Percentiles rank a stretch among this genome's conserved stretches.
phyloP scores from a whole-genome alignment of 2,329 filamentous ascomycete genomes.

The Chaetomiaceae sp. region DNA sequence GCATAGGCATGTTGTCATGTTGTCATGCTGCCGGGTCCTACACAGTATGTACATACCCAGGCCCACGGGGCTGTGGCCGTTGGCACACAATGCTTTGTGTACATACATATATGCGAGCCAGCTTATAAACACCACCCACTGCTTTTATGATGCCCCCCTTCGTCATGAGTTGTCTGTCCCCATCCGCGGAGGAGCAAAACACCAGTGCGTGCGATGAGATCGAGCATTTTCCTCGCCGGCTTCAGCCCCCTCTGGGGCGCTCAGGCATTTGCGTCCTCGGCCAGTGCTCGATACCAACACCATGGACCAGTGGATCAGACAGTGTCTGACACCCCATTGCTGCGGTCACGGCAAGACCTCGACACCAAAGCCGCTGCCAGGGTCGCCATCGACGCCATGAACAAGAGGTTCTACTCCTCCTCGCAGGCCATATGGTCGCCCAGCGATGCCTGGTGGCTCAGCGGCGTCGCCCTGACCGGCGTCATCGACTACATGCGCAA shows the following conservation, averaged over 20 bases:
- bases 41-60: no score
- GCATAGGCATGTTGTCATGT: no score
- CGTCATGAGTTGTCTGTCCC: no score
- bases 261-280: neutral
- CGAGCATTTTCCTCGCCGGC: neutral
- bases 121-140: no score
- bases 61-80: no score
- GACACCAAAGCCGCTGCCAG: constrained; percentile 15
- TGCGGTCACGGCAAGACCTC: constrained; percentile 1
- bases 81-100: no score
- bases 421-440: constrained; percentile 34
- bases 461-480: constrained; percentile 33
- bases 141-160: no score
- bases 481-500: constrained; percentile 35
- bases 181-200: neutral
- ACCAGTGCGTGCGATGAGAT: no score
- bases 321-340: no score
- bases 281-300: neutral
- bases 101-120: no score
- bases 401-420: constrained; percentile 31
- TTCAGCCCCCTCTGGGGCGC: neutral
- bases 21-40: no score
- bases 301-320: no score
- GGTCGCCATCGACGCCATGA: constrained; percentile 33
- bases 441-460: constrained; percentile 36